These are phyloP conservation scores for Coniochaeta prunicola DNA, from an alignment of 2,329 filamentous ascomycete genomes.

Conservation along the genomic window DNA sequence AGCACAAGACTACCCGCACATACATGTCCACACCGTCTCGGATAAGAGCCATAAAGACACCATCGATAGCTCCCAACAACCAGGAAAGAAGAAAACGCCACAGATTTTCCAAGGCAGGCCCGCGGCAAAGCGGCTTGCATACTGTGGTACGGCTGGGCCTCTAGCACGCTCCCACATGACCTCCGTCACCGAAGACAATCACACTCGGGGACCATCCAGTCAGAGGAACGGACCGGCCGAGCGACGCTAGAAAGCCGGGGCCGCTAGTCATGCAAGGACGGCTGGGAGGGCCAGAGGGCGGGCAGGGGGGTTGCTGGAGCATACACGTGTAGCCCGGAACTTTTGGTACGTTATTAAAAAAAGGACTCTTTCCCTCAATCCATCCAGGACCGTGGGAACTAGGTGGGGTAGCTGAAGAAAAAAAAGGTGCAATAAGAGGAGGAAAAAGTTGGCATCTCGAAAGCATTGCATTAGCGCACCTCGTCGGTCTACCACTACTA, in stretches of 20 bases:
- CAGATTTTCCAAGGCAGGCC: too few relatives aligned
- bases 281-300: not conserved
- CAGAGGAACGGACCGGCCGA: not conserved
- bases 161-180: not conserved
- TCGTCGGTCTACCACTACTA: too few relatives aligned
- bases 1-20: too few relatives aligned
- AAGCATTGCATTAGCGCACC: too few relatives aligned
- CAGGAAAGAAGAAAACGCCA: not conserved
- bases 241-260: not conserved
- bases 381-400: not conserved
- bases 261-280: constrained; percentile 1
- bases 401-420: not conserved
- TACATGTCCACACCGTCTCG: too few relatives aligned
- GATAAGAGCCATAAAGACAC: not conserved
- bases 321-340: not conserved
- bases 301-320: not conserved
- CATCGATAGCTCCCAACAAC: not conserved
- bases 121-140: too few relatives aligned
- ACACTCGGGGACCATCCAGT: not conserved
- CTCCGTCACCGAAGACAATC: not conserved
- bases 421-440: not conserved
- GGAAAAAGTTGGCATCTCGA: too few relatives aligned
- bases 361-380: too few relatives aligned
- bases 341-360: too few relatives aligned
- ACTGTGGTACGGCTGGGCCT: too few relatives aligned